A percentile compares a stretch with the other conserved stretches of the same genome.
These are phyloP conservation scores for Esteya vermicola DNA, from an alignment of 2,329 filamentous ascomycete species.

Conservation along the genomic window DNA sequence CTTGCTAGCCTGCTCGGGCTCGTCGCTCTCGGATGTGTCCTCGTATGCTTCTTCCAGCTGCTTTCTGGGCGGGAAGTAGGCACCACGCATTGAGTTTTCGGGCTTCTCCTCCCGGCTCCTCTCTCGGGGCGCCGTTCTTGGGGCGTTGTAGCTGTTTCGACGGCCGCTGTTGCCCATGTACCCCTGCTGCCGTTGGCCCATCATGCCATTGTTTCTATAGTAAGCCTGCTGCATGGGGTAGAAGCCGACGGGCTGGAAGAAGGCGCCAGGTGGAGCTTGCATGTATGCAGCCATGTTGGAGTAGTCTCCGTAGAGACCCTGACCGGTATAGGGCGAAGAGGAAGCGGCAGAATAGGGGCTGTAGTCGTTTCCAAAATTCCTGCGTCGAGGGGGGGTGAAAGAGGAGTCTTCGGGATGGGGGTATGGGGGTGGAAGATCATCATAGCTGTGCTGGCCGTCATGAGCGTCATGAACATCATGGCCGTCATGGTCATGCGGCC, in stretches of 20 bases:
- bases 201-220: background rate
- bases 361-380: background rate
- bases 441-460: background rate
- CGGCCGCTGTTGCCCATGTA: too few relatives aligned
- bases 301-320: background rate
- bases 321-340: background rate
- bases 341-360: background rate
- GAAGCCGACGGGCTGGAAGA: background rate
- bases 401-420: background rate
- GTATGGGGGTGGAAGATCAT: conserved; percentile 1
- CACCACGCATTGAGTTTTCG: background rate
- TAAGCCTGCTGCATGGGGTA: background rate
- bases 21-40: background rate
- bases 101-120: background rate
- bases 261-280: background rate
- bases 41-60: background rate
- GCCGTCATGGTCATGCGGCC: background rate
- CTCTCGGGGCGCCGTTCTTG: background rate
- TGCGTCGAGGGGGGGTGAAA: background rate
- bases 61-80: background rate
- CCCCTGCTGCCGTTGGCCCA: too few relatives aligned
- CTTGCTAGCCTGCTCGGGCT: background rate
- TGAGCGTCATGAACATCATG: too few relatives aligned
- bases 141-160: too few relatives aligned
- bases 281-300: background rate